A percentile compares a stretch with the other conserved stretches of the same genome.
Evolutionary conservation across 192 early-diverging fungal species (phyloP).

Genomic region (Lunasporangiospora selenospora): DNA sequence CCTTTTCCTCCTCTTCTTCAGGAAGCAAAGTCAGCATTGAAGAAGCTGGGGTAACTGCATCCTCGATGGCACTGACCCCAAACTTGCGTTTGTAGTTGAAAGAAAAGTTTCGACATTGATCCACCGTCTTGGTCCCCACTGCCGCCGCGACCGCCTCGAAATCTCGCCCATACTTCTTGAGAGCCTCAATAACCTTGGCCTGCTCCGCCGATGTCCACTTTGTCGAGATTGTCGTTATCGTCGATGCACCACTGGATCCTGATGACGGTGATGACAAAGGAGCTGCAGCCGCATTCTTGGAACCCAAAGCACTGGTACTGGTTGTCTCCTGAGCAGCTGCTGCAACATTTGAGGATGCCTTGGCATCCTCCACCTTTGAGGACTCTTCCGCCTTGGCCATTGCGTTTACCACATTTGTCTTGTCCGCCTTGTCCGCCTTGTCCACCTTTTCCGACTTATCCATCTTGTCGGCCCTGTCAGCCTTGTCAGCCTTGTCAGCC

Average conservation of each 20-base stretch:
- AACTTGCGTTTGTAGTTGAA: conserved; percentile 76
- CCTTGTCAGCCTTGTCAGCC: neutral
- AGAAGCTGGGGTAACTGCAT: conserved; percentile 29
- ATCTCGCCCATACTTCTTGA: conserved; percentile 71
- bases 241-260: neutral
- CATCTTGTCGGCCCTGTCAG: neutral
- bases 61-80: conserved; percentile 60
- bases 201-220: conserved; percentile 42
- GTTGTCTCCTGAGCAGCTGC: neutral
- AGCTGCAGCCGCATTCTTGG: neutral
- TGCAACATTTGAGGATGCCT: neutral
- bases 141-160: conserved; percentile 73
- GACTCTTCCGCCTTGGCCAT: neutral
- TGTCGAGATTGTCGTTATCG: conserved; percentile 6
- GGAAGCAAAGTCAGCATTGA: neutral
- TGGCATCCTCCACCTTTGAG: neutral
- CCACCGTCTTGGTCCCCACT: conserved; percentile 79
- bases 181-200: conserved; percentile 23
- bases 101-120: conserved; percentile 82
- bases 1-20: conserved; percentile 4
- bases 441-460: neutral
- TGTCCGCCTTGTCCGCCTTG: neutral
- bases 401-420: neutral
- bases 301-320: neutral
- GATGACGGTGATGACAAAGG: neutral